Evolutionary conservation across 441 rosid species (phyloP), one percentile per base, ranked within the genome.

Genomic region (Lepidium campestre): DNA sequence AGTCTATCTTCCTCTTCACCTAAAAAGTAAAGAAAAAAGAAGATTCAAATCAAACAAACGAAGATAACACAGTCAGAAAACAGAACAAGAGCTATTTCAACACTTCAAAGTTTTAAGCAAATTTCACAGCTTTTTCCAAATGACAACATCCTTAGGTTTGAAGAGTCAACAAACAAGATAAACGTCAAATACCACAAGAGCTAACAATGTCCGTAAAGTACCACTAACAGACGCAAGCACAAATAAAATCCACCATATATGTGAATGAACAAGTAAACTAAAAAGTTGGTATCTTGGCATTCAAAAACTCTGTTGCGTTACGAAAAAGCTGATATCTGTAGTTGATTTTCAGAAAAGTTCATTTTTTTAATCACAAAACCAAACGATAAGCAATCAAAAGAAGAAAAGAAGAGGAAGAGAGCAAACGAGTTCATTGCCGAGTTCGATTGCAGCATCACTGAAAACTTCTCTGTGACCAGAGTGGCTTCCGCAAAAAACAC

Each of bases 401-500:
- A 47, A 29, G 67, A 57, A 57, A 31, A 54, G 18, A 13, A 44
- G 7, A 67, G 23, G 23, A 70, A 34, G 10, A 42, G 19, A 58
- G 53, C 90, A 57, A 76, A 88, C 96, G 87, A 93, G 86, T 83
- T 93, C 96, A 83, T 84, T 85, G 70, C 91, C 97, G 78, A 93
- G 79, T 67, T 90, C 86, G 77, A 88, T 75, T 70, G 97, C 92
- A 73, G 98, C 98, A 62, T 85, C 90, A 61, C 92, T 82, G 83
- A 85, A 88, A 36, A 90, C 81, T 76, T 83, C 72, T 75, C 94
- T 85, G 62, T 81, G 54, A 66, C 98, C 97, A 70, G 92, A 72
- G 76, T 86, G 80, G 81, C 97, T 93, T 63, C 97, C 98, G 70
- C 97, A 93, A 76, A 86, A 93, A 18, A 93, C 98, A 79, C 97